Percentiles rank a stretch among this genome's conserved stretches.
Evolutionary conservation across 2,329 filamentous ascomycete genomes (phyloP).

Genomic region (Xylaria multiplex): DNA sequence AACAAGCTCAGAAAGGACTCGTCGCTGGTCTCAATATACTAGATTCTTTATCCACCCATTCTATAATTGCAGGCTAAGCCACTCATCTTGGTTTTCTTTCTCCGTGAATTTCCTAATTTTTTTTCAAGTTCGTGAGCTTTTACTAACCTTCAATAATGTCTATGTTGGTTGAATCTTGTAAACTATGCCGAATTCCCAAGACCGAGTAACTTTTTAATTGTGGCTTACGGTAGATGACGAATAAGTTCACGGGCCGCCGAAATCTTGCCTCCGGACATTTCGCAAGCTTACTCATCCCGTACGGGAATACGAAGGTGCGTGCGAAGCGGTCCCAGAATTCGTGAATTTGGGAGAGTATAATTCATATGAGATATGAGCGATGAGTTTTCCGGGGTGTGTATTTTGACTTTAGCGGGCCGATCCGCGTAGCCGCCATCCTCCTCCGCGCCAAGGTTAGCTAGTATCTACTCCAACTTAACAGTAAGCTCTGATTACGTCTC

Average conservation of each 20-base stretch:
- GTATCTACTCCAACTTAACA: not conserved
- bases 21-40: slow-evolving; percentile 39
- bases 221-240: not conserved
- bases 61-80: no score
- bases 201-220: no score
- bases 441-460: slow-evolving; percentile 1
- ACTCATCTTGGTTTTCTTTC: no score
- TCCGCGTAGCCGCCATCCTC: slow-evolving; percentile 2
- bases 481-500: not conserved
- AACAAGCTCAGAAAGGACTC: slow-evolving; percentile 54
- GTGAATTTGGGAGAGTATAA: not conserved
- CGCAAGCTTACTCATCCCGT: not conserved
- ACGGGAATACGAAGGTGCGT: not conserved
- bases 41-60: no score
- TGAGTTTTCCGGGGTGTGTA: not conserved
- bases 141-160: no score
- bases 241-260: not conserved
- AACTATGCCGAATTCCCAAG: no score
- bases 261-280: not conserved
- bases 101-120: no score
- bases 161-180: no score
- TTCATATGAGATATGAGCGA: no score
- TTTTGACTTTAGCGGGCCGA: not conserved
- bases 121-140: no score
- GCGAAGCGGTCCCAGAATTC: not conserved